Evolutionary conservation across 495 filamentous ascomycete genomes (phyloP).

Genomic region (Letharia lupina): DNA sequence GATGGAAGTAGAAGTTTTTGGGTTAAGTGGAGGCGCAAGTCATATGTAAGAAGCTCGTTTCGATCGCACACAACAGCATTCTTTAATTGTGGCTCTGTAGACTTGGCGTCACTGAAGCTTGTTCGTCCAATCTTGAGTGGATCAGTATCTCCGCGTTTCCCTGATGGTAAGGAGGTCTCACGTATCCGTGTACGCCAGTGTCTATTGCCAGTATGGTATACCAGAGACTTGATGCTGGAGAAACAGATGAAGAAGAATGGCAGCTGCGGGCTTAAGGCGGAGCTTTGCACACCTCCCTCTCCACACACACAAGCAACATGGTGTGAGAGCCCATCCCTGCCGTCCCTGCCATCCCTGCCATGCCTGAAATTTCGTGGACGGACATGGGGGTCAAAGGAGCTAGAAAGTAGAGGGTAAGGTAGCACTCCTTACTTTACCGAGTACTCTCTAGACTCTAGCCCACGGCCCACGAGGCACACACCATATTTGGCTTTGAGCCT

Average conservation of each 20-base stretch:
- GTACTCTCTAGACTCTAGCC: too few species aligned
- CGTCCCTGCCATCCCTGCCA: too few species aligned
- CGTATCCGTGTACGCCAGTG: neutral
- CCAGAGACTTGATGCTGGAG: neutral
- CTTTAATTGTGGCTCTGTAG: conserved; percentile 1
- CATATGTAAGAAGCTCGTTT: neutral
- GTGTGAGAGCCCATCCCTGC: neutral
- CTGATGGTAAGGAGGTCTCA: neutral
- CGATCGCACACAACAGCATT: neutral
- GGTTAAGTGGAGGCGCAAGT: neutral
- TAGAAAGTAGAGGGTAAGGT: too few species aligned
- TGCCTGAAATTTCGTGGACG: too few species aligned
- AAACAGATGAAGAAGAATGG: neutral
- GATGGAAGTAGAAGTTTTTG: neutral
- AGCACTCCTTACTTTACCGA: too few species aligned
- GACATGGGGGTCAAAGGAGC: too few species aligned
- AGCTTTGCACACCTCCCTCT: neutral
- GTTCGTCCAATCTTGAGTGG: neutral
- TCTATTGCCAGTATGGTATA: neutral
- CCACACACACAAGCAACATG: neutral
- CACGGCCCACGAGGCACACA: too few species aligned
- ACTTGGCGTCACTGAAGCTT: conserved; percentile 3
- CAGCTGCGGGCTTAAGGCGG: neutral
- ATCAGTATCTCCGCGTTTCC: neutral
- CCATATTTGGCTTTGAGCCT: too few species aligned